phyloP scores from a whole-genome alignment of 2,329 filamentous ascomycete species.

The Alternaria tenuissima region DNA sequence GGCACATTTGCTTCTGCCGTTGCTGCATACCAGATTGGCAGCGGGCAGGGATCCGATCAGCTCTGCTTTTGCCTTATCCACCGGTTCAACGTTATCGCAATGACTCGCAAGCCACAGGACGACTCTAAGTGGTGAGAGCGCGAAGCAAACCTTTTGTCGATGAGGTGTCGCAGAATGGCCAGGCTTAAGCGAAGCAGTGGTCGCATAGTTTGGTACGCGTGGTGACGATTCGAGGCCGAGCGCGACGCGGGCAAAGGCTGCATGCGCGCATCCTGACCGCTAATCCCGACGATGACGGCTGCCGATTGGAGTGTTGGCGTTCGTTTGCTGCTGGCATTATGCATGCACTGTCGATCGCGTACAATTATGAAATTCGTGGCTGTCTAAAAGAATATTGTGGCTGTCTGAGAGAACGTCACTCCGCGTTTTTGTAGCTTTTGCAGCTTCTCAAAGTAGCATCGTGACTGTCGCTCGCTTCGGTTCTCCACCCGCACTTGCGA shows the following conservation, averaged over 20 bases:
- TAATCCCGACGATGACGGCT: constrained; percentile 2
- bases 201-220: constrained; percentile 7
- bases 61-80: constrained; percentile 2
- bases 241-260: neutral
- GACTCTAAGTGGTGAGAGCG: neutral
- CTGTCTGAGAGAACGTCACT: constrained; percentile 41
- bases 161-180: neutral
- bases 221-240: constrained; percentile 6
- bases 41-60: neutral
- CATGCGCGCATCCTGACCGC: constrained; percentile 1
- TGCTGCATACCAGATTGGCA: neutral
- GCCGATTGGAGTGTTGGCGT: constrained; percentile 11
- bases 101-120: constrained; percentile 6
- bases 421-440: constrained; percentile 6
- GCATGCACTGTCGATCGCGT: constrained; percentile 8
- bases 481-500: constrained; percentile 9
- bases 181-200: constrained; percentile 4
- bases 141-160: neutral
- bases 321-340: constrained; percentile 8
- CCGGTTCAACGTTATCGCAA: neutral
- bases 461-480: neutral
- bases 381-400: constrained; percentile 21
- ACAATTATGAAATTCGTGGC: constrained; percentile 2
- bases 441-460: neutral
- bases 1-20: constrained; percentile 9